Conservation (phyloP, 1,284 basidiomycete species). For the Ganoderma multipileum region DNA sequence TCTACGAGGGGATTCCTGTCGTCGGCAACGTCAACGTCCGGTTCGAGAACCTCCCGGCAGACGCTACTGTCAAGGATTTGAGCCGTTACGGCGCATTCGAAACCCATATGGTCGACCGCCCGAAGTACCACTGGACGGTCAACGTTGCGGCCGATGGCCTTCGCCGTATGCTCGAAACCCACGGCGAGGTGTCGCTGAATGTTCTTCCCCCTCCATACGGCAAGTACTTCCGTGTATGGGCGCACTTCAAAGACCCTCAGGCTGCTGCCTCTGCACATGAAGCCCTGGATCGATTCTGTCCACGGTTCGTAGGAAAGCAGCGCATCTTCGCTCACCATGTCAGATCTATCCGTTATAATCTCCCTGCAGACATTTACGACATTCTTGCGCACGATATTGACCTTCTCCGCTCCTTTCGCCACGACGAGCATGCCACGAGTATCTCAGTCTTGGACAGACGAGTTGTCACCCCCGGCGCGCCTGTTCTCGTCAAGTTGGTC, state of each 20-base stretch:
- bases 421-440: conserved; percentile 30
- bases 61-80: conserved; percentile 49
- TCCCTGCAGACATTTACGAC: conserved; percentile 47
- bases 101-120: conserved; percentile 32
- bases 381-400: conserved; percentile 34
- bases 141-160: conserved; percentile 48
- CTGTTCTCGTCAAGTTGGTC: conserved; percentile 50
- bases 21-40: conserved; percentile 63
- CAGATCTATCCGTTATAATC: conserved; percentile 50
- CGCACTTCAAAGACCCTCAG: conserved; percentile 52
- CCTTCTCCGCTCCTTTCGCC: conserved; percentile 32
- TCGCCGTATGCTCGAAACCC: conserved; percentile 45
- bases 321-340: conserved; percentile 56
- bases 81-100: conserved; percentile 46
- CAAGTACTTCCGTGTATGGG: conserved; percentile 59
- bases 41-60: conserved; percentile 57
- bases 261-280: conserved; percentile 58
- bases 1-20: conserved; percentile 62
- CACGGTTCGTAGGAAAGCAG: conserved; percentile 49
- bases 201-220: conserved; percentile 58
- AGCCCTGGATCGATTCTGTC: conserved; percentile 51
- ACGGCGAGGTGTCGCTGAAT: conserved; percentile 52
- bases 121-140: conserved; percentile 53
- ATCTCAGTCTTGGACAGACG: conserved; percentile 33
- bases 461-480: conserved; percentile 8